Percentiles rank a stretch among this genome's conserved stretches.
phyloP scores from a whole-genome alignment of 306 rosid species.

The Malus asiatica region DNA sequence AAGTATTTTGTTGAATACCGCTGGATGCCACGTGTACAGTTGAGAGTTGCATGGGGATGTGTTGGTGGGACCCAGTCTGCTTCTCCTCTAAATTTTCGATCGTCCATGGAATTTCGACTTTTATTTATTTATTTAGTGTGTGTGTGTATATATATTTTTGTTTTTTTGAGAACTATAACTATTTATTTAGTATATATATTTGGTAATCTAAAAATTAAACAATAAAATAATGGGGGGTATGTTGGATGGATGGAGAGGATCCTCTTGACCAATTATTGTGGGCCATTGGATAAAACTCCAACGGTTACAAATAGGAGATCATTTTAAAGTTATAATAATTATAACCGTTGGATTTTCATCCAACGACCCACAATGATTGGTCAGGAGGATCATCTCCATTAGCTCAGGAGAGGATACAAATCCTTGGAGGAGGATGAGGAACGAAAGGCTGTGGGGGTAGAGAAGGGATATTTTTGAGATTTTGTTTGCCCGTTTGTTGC shows the following conservation, averaged over 20 bases:
- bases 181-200: background rate
- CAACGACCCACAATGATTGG: too few relatives aligned
- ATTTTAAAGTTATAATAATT: too few relatives aligned
- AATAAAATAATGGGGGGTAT: background rate
- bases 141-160: too few relatives aligned
- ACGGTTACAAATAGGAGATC: too few relatives aligned
- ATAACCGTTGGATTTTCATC: too few relatives aligned
- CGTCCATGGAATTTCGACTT: background rate
- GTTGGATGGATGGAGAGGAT: too few relatives aligned
- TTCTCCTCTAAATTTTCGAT: background rate
- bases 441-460: background rate
- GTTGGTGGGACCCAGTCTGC: conserved; percentile 16
- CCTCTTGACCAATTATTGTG: too few relatives aligned
- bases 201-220: background rate
- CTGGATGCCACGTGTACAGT: conserved; percentile 32
- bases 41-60: conserved; percentile 13
- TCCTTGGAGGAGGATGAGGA: conserved; percentile 3
- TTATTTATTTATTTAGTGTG: background rate
- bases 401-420: too few relatives aligned
- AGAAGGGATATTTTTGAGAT: background rate
- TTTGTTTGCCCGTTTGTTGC: background rate
- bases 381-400: too few relatives aligned
- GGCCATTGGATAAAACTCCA: too few relatives aligned
- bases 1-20: background rate
- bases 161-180: too few relatives aligned